Base-by-base conservation (phyloP, 441 rosid genomes). In the Manihot esculenta region DNA sequence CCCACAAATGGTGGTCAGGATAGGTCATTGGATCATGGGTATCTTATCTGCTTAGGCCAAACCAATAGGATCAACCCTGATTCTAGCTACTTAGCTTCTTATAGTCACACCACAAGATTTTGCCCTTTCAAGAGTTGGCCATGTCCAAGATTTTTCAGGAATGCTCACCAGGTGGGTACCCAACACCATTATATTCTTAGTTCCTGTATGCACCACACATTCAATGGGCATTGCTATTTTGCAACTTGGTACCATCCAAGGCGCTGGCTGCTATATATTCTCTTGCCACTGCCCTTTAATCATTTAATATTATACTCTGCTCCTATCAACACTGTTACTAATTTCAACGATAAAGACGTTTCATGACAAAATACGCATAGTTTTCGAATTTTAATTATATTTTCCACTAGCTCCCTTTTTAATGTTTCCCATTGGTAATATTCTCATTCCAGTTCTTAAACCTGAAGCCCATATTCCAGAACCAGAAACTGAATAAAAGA, bases 1-100 rank as follows among this genome's bases (percentile, higher is more conserved):
- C 77, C 85, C 87, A 85, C 79, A 67, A 73, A 76, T 60, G 59
- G 76, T 13, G 84, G 83, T 77, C 77, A 78, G 79, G 57, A 63
- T 60, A 57, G 27, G 77, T 71, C 65, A 74, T 57, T 78, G 82
- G 76, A 45, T 71, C 78, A 78, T 76, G 81, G 80, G 64, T 68
- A 70, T 64, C 78, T 76, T 41, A 83, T 81, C 78, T 76, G 60
- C 74, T 69, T 27, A 60, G 72, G 47, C 62, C 55, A 56, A 70
- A 72, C 71, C 79, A 38, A 63, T 67, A 35, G 56, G 71, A 74
- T 68, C 44, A 66, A 64, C 21, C 56, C 45, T 41, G 48, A 56
- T 49, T 44, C 7, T 21, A 50, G 47, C 64, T 26, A 61, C 26
- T 64, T 61, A 49, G 55, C 62, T 67, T 62, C 27, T 59, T 55